Conservation (phyloP, 208 protist genomes). For the Paratrypanosoma confusum region DNA sequence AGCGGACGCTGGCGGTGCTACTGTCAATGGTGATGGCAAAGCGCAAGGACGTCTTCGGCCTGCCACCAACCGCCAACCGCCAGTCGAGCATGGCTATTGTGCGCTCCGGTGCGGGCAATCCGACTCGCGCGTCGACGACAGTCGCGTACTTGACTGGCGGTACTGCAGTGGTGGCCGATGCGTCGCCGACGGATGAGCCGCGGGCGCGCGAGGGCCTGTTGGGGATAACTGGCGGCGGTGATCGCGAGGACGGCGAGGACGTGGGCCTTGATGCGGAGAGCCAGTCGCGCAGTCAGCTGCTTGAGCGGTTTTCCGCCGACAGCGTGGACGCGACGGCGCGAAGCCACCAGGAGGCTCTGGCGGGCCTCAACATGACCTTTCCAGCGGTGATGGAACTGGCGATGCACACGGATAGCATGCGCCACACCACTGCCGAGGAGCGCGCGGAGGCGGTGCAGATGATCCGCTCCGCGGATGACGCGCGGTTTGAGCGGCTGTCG, state of each 20-base stretch:
- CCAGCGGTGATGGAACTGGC: constrained; percentile 55
- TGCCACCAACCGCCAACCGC: constrained; percentile 52
- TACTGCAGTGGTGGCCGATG: background rate
- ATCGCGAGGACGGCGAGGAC: background rate
- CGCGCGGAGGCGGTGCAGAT: constrained; percentile 33
- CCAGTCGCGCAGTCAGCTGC: constrained; percentile 24
- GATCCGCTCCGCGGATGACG: constrained; percentile 62
- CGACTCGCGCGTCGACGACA: too few relatives aligned
- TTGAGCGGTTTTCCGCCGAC: constrained; percentile 16
- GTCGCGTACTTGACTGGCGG: too few relatives aligned
- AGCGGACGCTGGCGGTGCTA: constrained; percentile 36
- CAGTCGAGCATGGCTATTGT: constrained; percentile 33
- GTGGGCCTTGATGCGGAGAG: too few relatives aligned
- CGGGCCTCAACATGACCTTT: constrained; percentile 48
- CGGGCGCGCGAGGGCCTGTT: background rate
- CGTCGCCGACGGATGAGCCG: background rate
- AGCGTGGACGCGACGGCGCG: constrained; percentile 23
- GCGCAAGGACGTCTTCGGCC: constrained; percentile 72
- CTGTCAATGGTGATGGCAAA: constrained; percentile 48
- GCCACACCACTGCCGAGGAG: constrained; percentile 23
- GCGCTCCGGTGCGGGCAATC: constrained; percentile 12
- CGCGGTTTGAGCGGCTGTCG: constrained; percentile 41
- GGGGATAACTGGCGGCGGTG: background rate
- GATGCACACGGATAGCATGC: constrained; percentile 53
- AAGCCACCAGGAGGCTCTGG: constrained; percentile 54